Percentiles rank a stretch among this genome's conserved stretches.
Conservation (phyloP, 768 basidiomycete genomes). For the Suillus bovinus region DNA sequence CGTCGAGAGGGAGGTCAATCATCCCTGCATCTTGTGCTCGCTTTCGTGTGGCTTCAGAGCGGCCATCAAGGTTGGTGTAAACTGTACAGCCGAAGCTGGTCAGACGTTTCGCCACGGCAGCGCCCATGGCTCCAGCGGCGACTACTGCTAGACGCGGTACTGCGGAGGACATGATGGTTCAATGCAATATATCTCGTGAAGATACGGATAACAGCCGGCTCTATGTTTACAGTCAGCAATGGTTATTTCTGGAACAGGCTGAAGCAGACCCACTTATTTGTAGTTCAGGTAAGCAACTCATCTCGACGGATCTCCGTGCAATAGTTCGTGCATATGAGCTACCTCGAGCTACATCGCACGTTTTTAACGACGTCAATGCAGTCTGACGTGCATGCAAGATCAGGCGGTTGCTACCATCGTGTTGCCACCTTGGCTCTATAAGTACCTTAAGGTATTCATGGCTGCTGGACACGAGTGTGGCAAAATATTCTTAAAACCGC, state of each 20-base stretch:
- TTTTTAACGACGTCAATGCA: not conserved
- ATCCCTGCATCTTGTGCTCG: slow-evolving; percentile 55
- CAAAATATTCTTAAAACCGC: not conserved
- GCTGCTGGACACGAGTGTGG: not conserved
- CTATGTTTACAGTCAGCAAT: not conserved
- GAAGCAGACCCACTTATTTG: not conserved
- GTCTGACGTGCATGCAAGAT: not conserved
- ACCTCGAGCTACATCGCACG: not conserved
- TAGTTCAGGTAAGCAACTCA: not conserved
- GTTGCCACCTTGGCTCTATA: not conserved
- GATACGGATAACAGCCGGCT: not conserved
- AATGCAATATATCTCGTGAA: not conserved
- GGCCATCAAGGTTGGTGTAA: slow-evolving; percentile 54
- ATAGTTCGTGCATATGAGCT: not conserved
- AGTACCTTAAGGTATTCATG: not conserved
- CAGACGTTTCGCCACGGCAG: slow-evolving; percentile 52
- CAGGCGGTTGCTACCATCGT: not conserved
- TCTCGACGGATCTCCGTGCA: too few relatives aligned
- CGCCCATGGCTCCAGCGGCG: slow-evolving; percentile 61
- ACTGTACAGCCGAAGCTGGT: slow-evolving; percentile 49
- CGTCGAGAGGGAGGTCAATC: slow-evolving; percentile 39
- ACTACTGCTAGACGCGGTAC: slow-evolving; percentile 45
- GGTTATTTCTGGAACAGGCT: not conserved
- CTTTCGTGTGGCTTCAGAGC: slow-evolving; percentile 50
- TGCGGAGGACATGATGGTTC: slow-evolving; percentile 16